Conservation (phyloP, 495 filamentous ascomycete species). For the Clohesyomyces aquaticus region DNA sequence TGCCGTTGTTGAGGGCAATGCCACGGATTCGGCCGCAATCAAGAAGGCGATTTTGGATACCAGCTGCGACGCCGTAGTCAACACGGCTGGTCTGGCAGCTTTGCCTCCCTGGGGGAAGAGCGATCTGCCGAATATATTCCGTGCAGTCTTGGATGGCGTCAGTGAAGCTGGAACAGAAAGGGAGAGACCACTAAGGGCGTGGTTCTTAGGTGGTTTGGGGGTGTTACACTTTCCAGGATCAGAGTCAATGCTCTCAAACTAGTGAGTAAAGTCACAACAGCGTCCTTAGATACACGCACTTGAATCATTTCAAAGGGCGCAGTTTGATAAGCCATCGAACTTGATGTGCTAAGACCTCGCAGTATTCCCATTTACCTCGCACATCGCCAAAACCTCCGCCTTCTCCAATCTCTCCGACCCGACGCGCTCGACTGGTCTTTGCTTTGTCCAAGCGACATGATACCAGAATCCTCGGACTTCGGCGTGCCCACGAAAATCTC, state of each 20-base stretch:
- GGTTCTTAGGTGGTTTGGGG: slow-evolving; percentile 33
- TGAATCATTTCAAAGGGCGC: slow-evolving; percentile 9
- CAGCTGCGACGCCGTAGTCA: slow-evolving; percentile 50
- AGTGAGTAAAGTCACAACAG: slow-evolving; percentile 22
- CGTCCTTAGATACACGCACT: slow-evolving; percentile 17
- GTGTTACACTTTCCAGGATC: slow-evolving; percentile 35
- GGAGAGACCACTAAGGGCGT: slow-evolving; percentile 27
- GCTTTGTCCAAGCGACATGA: slow-evolving; percentile 35
- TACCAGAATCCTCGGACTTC: slow-evolving; percentile 30
- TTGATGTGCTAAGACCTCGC: slow-evolving; percentile 19
- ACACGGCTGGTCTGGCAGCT: slow-evolving; percentile 43
- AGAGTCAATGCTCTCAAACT: slow-evolving; percentile 34
- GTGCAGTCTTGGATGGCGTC: slow-evolving; percentile 31
- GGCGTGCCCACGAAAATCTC: slow-evolving; percentile 18
- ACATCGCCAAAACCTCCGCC: slow-evolving; percentile 32
- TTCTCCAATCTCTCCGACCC: slow-evolving; percentile 30
- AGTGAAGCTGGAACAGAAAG: slow-evolving; percentile 17
- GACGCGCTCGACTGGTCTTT: slow-evolving; percentile 35
- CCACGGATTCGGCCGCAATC: slow-evolving; percentile 46
- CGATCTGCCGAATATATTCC: slow-evolving; percentile 35
- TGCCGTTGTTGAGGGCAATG: slow-evolving; percentile 48
- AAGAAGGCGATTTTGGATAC: slow-evolving; percentile 44
- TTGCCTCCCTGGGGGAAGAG: slow-evolving; percentile 33
- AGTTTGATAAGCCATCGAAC: slow-evolving; percentile 1
- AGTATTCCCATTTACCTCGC: slow-evolving; percentile 35